Evolutionary conservation across 306 rosid genomes (phyloP).

Genomic region (Acmispon strigosus): DNA sequence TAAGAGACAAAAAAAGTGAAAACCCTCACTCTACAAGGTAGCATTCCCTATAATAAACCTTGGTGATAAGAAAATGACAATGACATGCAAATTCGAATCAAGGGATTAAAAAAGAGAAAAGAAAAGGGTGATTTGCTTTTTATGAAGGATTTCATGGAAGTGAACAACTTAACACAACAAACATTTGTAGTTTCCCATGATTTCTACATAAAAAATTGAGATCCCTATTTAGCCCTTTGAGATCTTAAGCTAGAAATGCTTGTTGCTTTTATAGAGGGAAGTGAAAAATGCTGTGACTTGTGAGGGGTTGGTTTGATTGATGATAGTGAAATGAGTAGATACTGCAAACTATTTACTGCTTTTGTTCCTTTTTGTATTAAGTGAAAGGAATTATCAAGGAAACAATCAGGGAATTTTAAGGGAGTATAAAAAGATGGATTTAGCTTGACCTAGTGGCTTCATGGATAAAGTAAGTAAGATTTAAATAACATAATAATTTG

Average conservation of each 20-base stretch:
- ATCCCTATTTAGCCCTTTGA: conserved; percentile 16
- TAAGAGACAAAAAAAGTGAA: conserved; percentile 31
- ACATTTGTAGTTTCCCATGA: conserved; percentile 4
- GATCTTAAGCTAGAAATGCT: conserved; percentile 19
- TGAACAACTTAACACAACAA: neutral
- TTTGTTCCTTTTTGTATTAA: conserved; percentile 10
- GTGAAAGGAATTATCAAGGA: conserved; percentile 11
- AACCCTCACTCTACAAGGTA: conserved; percentile 35
- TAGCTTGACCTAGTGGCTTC: too few relatives aligned
- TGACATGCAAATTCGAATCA: neutral
- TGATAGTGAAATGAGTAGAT: conserved; percentile 31
- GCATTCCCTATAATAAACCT: conserved; percentile 39
- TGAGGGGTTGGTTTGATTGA: conserved; percentile 12
- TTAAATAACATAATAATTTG: too few relatives aligned
- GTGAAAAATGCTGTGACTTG: neutral
- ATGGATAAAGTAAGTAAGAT: too few relatives aligned
- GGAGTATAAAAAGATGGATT: neutral
- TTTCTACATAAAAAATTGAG: conserved; percentile 15
- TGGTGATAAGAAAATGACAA: neutral
- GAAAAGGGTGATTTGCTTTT: neutral
- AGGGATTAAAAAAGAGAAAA: neutral
- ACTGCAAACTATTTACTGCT: conserved; percentile 21
- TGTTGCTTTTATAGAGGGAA: conserved; percentile 9
- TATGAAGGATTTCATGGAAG: conserved; percentile 16
- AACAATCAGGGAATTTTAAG: conserved; percentile 1